Base-by-base conservation (phyloP, 1,284 basidiomycete species). In the Papiliotrema nemorosa region DNA sequence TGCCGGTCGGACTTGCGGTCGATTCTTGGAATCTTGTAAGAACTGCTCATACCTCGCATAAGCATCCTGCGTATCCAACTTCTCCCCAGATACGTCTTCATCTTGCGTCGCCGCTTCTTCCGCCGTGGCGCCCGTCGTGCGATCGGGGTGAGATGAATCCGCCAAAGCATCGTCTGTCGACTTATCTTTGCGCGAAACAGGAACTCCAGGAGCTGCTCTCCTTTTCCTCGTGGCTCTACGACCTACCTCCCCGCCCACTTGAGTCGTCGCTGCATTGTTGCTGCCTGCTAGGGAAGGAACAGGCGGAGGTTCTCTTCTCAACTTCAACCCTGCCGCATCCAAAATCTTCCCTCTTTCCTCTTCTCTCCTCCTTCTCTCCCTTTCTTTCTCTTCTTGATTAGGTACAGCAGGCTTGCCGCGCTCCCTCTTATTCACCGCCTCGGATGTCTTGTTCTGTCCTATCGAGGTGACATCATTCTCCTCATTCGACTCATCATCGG, bases 31-130 rank as follows among this genome's bases (percentile, higher is more conserved):
- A 59, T 83, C 80, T 59, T 82, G 82, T 70, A 71, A 56, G 68
- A 86, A 90, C 39, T 83, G 79, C 74, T 91, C 87, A 67, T 92
- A 96, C 18, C 89, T 80, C 53, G 90, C 89, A 69, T 87, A 97
- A 0, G 92, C 92, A 71, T 97, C 92, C 24, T 53, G 33, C 14
- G 49, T 42, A 12, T 46, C 44, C 36, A 36, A 20, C 2, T 25
- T 25, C 42, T 31, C 10, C 10, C 10, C 31, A 9, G 31, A 10
- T 16, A 10, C 31, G 31, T 33, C 31, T 26, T 13, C 20, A 18
- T 21, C 39, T 12, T 24, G 10, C 21, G 39, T 26, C 20, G 9
- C 39, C 18, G 18, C 24, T 18, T 25, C 39, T 41, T 20, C 31
- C 10, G 37, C 14, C 10, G 10, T 10, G 10, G 31, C 9, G 10